Base-by-base conservation (phyloP, 192 early-diverging fungal species). In the Linnemannia elongata region DNA sequence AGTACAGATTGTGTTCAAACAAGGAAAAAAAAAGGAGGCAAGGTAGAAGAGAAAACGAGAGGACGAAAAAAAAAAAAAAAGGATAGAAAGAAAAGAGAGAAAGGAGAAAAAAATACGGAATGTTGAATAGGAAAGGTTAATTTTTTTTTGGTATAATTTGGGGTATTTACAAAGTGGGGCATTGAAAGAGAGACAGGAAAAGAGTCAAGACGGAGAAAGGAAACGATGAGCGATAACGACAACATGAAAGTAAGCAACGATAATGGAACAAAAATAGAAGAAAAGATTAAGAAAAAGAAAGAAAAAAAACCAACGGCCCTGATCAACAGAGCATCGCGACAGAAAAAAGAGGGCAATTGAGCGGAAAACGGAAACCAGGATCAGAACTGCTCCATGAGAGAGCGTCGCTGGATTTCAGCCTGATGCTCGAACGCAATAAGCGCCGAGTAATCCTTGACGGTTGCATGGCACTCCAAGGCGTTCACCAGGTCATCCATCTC, bases 401-500 rank as follows among this genome's bases (percentile, higher is more conserved):
- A 60, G 55, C 35, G 63, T 22, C 74, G 69, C 54, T 82, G 75
- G 17, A 49, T 30, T 27, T 77, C 81, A 1, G 54, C 73, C 70
- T 85, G 74, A 22, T 69, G 60, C 27, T 85, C 83, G 52, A 80
- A 85, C 7, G 78, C 83, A 10, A 85, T 10, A 22, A 85, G 57
- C 18, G 77, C 83, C 6, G 83, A 85, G 38, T 85, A 85, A 47
- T 85, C 83, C 69, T 85, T 85, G 49, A 79, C 79, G 1, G 83
- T 78, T 2, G 78, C 83, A 17, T 69, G 57, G 55, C 83, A 85
- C 15, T 85, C 83, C 3, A 85, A 70, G 1, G 83, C 83, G 36
- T 69, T 44, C 10, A 85, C 75, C 0, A 85, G 69, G 2, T 85
- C 83, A 36, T 85, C 83, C 33, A 85, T 80, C 54, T 81, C 80